phyloP scores from a whole-genome alignment of 2,329 filamentous ascomycete species.

The Fusarium robinianum region DNA sequence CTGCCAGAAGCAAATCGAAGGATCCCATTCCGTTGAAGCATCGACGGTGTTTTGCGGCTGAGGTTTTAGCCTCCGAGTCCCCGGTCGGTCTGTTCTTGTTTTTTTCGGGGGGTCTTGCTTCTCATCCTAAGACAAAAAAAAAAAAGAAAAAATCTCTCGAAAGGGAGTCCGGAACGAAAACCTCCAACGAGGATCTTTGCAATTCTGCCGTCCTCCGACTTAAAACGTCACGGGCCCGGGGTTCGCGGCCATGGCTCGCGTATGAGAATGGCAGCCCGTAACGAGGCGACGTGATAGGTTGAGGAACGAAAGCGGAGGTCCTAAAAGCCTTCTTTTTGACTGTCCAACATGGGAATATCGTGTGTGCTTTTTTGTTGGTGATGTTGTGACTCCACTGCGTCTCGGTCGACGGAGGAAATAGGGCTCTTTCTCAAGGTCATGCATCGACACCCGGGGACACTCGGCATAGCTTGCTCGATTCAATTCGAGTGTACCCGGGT shows the following conservation, averaged over 20 bases:
- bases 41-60: conserved; percentile 4
- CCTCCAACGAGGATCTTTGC: too few relatives aligned
- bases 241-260: background rate
- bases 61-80: conserved; percentile 1
- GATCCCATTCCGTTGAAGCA: conserved; percentile 3
- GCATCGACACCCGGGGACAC: too few relatives aligned
- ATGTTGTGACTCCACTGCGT: too few relatives aligned
- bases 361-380: too few relatives aligned
- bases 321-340: background rate
- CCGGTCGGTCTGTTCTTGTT: background rate
- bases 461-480: background rate
- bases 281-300: background rate
- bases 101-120: too few relatives aligned
- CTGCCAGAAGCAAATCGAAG: conserved; percentile 19
- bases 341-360: too few relatives aligned
- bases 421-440: too few relatives aligned
- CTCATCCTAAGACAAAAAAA: background rate
- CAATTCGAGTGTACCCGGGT: too few relatives aligned
- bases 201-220: too few relatives aligned
- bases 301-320: background rate
- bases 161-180: too few relatives aligned
- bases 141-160: conserved; percentile 12
- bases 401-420: conserved; percentile 4
- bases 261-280: background rate
- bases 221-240: conserved; percentile 1